These are phyloP conservation scores for Gilbertella persicaria DNA, from an alignment of 371 early-diverging fungal genomes.

Conservation along the genomic window DNA sequence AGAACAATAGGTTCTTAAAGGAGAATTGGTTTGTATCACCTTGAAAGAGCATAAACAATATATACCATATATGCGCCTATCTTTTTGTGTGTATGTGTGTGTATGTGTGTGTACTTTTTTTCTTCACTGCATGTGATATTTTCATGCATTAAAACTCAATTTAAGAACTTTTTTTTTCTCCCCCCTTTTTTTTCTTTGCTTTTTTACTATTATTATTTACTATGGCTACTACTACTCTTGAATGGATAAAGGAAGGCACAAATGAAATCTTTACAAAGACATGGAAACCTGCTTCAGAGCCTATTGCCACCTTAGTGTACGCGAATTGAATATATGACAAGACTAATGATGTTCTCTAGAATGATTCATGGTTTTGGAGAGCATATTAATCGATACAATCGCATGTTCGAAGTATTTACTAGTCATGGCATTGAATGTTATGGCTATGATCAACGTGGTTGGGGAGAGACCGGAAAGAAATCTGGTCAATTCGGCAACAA, in stretches of 20 bases:
- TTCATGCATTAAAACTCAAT: too few relatives aligned
- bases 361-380: slow-evolving; percentile 74
- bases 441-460: slow-evolving; percentile 69
- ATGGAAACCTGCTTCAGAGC: slow-evolving; percentile 38
- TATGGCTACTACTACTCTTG: slow-evolving; percentile 21
- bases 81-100: too few relatives aligned
- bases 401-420: slow-evolving; percentile 54
- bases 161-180: too few relatives aligned
- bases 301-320: slow-evolving; percentile 42
- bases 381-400: slow-evolving; percentile 62
- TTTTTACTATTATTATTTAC: too few relatives aligned
- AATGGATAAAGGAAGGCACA: slow-evolving; percentile 42
- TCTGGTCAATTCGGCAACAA: slow-evolving; percentile 52
- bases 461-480: slow-evolving; percentile 60
- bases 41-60: too few relatives aligned
- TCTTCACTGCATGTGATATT: too few relatives aligned
- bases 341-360: slow-evolving; percentile 25
- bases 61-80: too few relatives aligned
- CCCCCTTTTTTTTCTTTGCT: too few relatives aligned
- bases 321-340: background rate
- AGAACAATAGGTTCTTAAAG: too few relatives aligned
- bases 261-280: slow-evolving; percentile 48
- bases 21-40: too few relatives aligned
- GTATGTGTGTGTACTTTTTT: too few relatives aligned
- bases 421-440: slow-evolving; percentile 57